Evolutionary conservation across 208 protist genomes (phyloP).

Genomic region (Tetramitus jugosus): DNA sequence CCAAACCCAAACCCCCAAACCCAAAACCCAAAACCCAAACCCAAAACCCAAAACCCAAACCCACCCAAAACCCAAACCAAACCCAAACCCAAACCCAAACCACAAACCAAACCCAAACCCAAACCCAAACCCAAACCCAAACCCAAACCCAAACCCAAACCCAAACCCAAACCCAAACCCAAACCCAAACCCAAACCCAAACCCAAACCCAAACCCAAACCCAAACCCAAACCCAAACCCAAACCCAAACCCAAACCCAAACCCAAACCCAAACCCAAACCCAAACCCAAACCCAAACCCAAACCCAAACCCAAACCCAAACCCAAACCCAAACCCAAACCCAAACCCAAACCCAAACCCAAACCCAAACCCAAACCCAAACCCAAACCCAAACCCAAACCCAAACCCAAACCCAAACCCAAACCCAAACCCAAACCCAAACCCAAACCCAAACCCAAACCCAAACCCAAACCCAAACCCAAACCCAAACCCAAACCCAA

Average conservation of each 20-base stretch:
- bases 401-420: constrained; percentile 17
- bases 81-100: too few species aligned
- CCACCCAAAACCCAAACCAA: too few species aligned
- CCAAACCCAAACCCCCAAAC: too few species aligned
- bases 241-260: constrained; percentile 30
- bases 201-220: constrained; percentile 28
- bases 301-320: constrained; percentile 20
- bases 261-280: constrained; percentile 29
- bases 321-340: constrained; percentile 17
- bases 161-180: constrained; percentile 25
- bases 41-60: too few species aligned
- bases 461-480: constrained; percentile 17
- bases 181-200: constrained; percentile 26
- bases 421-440: constrained; percentile 20
- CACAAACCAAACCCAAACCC: constrained; percentile 24
- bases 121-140: constrained; percentile 26
- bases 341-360: constrained; percentile 17
- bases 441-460: constrained; percentile 17
- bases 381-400: constrained; percentile 17
- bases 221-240: constrained; percentile 29
- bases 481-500: constrained; percentile 20
- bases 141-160: constrained; percentile 25
- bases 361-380: constrained; percentile 20
- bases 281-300: constrained; percentile 25
- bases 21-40: too few species aligned